Conservation (phyloP, 176 grass and related monocot species). For the Ensete ventricosum region DNA sequence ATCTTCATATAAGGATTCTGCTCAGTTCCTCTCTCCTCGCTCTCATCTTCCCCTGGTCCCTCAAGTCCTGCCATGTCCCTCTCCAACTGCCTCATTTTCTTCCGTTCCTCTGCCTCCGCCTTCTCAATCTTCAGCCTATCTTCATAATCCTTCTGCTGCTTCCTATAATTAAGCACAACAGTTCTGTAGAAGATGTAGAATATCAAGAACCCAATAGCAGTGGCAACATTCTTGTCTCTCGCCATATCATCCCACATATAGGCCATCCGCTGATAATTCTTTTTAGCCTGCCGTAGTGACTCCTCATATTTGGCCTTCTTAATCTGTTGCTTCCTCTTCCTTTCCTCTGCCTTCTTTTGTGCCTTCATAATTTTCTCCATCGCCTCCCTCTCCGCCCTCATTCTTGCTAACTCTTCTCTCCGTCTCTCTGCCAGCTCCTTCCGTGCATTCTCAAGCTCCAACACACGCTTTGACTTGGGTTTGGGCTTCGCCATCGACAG, state of each 20-base stretch:
- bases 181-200: constrained; percentile 24
- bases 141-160: constrained; percentile 30
- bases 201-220: constrained; percentile 19
- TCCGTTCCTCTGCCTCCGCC: constrained; percentile 23
- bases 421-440: constrained; percentile 21
- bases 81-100: constrained; percentile 23
- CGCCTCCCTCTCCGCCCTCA: constrained; percentile 13
- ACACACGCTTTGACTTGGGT: constrained; percentile 19
- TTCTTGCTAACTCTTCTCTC: constrained; percentile 1
- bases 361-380: constrained; percentile 20
- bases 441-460: constrained; percentile 24
- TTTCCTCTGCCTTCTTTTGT: constrained; percentile 22
- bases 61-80: constrained; percentile 26
- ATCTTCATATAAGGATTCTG: constrained; percentile 30
- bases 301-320: constrained; percentile 20
- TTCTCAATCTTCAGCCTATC: constrained; percentile 31
- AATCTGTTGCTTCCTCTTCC: constrained; percentile 9
- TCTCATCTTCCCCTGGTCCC: constrained; percentile 19
- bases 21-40: constrained; percentile 21
- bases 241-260: constrained; percentile 20
- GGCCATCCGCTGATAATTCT: constrained; percentile 20
- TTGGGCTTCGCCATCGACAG: constrained; percentile 6
- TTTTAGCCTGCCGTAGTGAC: constrained; percentile 21
- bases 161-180: constrained; percentile 29
- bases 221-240: constrained; percentile 23